Conservation (phyloP, 352 stramenopile genomes). For the Sclerospora graminicola region DNA sequence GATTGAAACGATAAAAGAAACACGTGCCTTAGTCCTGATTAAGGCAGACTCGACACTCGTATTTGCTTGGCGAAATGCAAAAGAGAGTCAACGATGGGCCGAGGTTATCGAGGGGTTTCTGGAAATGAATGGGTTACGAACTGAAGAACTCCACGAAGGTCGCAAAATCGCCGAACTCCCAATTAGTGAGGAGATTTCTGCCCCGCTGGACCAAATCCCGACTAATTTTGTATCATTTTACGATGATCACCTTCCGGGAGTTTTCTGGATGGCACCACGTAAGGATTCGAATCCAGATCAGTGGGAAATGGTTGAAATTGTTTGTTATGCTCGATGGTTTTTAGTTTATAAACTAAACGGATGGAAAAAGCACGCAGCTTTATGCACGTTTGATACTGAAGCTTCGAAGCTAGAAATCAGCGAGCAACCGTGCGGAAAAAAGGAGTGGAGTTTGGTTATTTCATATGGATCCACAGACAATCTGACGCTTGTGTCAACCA, state of each 20-base stretch:
- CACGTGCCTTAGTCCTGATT: slow-evolving; percentile 18
- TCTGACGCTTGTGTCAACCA: slow-evolving; percentile 27
- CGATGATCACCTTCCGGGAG: slow-evolving; percentile 32
- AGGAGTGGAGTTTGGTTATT: slow-evolving; percentile 37
- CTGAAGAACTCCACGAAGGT: slow-evolving; percentile 12
- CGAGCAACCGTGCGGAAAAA: slow-evolving; percentile 17
- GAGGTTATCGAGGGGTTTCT: slow-evolving; percentile 23
- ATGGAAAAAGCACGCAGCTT: slow-evolving; percentile 22
- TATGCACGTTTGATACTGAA: slow-evolving; percentile 18
- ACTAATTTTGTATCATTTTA: slow-evolving; percentile 33
- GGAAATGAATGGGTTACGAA: slow-evolving; percentile 25
- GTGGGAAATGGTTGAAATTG: slow-evolving; percentile 37
- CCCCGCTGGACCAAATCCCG: slow-evolving; percentile 5
- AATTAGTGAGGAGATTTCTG: slow-evolving; percentile 16
- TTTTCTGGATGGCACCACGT: slow-evolving; percentile 29
- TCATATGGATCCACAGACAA: neutral
- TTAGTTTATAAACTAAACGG: slow-evolving; percentile 31
- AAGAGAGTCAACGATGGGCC: slow-evolving; percentile 17
- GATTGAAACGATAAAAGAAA: slow-evolving; percentile 2
- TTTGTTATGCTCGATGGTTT: slow-evolving; percentile 23
- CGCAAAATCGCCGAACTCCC: slow-evolving; percentile 15
- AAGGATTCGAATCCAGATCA: slow-evolving; percentile 1
- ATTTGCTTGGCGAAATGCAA: slow-evolving; percentile 13
- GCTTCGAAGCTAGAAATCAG: slow-evolving; percentile 14
- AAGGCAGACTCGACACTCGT: slow-evolving; percentile 11